These are phyloP conservation scores for Penicillium steckii DNA, from an alignment of 495 filamentous ascomycete genomes.

Conservation along the genomic window DNA sequence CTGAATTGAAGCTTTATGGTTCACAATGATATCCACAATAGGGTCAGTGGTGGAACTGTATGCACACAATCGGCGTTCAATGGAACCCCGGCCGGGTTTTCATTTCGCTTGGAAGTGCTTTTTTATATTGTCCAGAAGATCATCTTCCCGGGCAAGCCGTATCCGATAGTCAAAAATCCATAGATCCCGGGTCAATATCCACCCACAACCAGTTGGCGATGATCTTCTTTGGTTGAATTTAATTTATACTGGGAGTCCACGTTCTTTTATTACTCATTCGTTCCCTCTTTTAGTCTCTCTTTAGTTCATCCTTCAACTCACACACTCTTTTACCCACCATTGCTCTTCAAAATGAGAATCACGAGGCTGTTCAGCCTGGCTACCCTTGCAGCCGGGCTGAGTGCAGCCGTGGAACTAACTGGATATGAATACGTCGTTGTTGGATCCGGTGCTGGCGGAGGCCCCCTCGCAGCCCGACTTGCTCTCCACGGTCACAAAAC, in stretches of 20 bases:
- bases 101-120: conserved; percentile 8
- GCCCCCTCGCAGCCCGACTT: conserved; percentile 59
- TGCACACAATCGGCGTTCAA: not conserved
- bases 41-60: not conserved
- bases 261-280: not conserved
- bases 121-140: too few species aligned
- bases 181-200: too few species aligned
- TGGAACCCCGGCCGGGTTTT: not conserved
- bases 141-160: too few species aligned
- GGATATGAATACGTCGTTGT: conserved; percentile 68
- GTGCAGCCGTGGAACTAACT: conserved; percentile 12
- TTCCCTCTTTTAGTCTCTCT: too few species aligned
- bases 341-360: conserved; percentile 6
- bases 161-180: too few species aligned
- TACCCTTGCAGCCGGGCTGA: not conserved
- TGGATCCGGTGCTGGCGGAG: conserved; percentile 64
- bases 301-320: too few species aligned
- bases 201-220: too few species aligned
- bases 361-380: conserved; percentile 9
- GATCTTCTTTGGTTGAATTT: too few species aligned
- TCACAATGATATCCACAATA: not conserved
- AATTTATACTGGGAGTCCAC: too few species aligned
- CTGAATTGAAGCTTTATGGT: not conserved
- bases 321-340: not conserved
- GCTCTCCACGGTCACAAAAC: conserved; percentile 59